Evolutionary conservation across 257 asterid species (phyloP).

Genomic region (Plantago elongata): DNA sequence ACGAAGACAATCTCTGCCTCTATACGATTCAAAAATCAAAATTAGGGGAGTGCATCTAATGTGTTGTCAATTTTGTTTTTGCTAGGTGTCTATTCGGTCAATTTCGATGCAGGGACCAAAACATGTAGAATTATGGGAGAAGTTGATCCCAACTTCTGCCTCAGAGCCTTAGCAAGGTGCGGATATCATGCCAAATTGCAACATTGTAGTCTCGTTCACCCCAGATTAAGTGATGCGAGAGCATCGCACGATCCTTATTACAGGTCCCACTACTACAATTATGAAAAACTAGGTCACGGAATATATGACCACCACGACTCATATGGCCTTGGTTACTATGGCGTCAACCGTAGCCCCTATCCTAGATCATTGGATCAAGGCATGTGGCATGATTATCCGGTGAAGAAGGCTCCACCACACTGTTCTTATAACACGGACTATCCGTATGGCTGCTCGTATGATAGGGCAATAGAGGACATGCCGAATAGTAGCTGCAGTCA

Average conservation of each 20-base stretch:
- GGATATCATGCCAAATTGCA: neutral
- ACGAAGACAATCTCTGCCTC: too few relatives aligned
- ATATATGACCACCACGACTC: neutral
- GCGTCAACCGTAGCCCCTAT: neutral
- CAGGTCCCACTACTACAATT: neutral
- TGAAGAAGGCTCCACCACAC: neutral
- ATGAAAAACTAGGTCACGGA: neutral
- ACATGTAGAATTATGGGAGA: neutral
- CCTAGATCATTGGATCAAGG: conserved; percentile 1
- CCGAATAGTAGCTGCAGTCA: neutral
- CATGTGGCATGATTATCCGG: conserved; percentile 11
- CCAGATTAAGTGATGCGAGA: neutral
- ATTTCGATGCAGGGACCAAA: neutral
- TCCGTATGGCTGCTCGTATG: neutral
- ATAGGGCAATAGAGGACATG: neutral
- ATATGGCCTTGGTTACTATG: neutral
- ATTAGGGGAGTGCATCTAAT: too few relatives aligned
- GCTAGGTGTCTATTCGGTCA: neutral
- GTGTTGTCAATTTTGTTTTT: neutral
- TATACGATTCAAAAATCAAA: too few relatives aligned
- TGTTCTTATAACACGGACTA: neutral
- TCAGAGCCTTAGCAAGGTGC: conserved; percentile 6
- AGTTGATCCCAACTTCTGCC: conserved; percentile 8
- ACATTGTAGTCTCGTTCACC: neutral
- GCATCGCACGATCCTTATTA: neutral